phyloP scores from a whole-genome alignment of 1,139 yeast genomes.

The Zhuliangozyma parablackwelliae region DNA sequence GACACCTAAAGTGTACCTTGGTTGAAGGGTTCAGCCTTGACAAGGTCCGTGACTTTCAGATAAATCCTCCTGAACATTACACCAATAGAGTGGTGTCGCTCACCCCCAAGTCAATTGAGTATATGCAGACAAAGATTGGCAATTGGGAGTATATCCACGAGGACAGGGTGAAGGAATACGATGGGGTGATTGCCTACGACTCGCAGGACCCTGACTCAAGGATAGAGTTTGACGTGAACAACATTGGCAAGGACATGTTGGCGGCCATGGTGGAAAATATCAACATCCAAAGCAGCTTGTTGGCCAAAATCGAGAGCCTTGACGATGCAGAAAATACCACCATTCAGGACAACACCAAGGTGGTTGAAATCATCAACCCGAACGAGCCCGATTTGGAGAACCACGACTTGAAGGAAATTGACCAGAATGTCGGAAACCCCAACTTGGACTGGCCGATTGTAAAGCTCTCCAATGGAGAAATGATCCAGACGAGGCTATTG shows the following conservation, averaged over 20 bases:
- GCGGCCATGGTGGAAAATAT: constrained; percentile 90
- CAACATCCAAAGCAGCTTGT: constrained; percentile 73
- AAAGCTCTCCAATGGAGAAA: constrained; percentile 60
- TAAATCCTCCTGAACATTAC: constrained; percentile 53
- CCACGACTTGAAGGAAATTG: constrained; percentile 15
- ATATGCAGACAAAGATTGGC: constrained; percentile 59
- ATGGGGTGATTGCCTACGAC: constrained; percentile 81
- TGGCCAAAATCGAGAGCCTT: constrained; percentile 52
- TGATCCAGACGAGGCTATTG: constrained; percentile 63
- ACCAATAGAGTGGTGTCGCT: constrained; percentile 83
- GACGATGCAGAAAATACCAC: constrained; percentile 34
- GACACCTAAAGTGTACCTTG: constrained; percentile 57
- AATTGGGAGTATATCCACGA: constrained; percentile 68
- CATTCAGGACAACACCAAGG: constrained; percentile 63
- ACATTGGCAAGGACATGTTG: constrained; percentile 34
- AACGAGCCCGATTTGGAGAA: constrained; percentile 12
- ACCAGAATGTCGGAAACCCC: constrained; percentile 19
- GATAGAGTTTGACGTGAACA: constrained; percentile 64
- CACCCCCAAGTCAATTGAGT: constrained; percentile 75
- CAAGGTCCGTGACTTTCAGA: constrained; percentile 47
- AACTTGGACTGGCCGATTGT: constrained; percentile 73
- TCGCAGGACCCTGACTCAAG: constrained; percentile 60
- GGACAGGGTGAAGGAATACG: constrained; percentile 74
- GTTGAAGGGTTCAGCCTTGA: constrained; percentile 68
- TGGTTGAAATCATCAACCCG: constrained; percentile 42